Evolutionary conservation across 495 filamentous ascomycete species (phyloP), one percentile per base, ranked within the genome.

Genomic region (Pyrenopolyporus hunteri): DNA sequence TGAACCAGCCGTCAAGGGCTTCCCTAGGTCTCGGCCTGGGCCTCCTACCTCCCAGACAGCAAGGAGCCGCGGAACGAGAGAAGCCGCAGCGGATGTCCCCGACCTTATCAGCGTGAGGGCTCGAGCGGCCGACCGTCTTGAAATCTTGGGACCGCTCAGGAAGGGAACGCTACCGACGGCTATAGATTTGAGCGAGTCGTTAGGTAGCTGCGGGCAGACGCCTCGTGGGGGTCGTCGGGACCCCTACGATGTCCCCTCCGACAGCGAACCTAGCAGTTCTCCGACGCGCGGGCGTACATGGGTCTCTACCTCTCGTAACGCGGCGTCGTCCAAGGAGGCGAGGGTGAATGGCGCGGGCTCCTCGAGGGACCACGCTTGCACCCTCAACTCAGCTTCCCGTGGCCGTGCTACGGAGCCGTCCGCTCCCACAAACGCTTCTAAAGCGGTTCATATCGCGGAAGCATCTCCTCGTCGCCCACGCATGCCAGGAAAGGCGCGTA

Each of bases 181-280:
- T 2, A 28, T 8, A 3, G 48, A 32, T 1, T 6, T 20, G 6
- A 11, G 25, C 19, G 20, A 23, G 11, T 19, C 10, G 14, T 10
- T 5, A 11, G 13, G 9, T 2, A 54, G 3, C 17, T 22, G 14
- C 10, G 2, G 31, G 11, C 20, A 49, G 28, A 7, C 49, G 6
- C 10, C 19, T 29, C 31, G 22, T 1, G 35, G 20, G 8, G 44
- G 55, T n/a, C 54, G 54, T 7, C 42, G 9, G 14, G 61, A 64
- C 33, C 61, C 61, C 14, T 64, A 64, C 7, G 43, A 55, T 17
- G 11, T 64, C 6, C 16, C 23, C 1, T 64, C 61, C 17, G 55
- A 59, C 6, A 54, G 35, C 29, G 54, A 64, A 19, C 31, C 14
- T 2, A 13, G 50, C 11, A 13, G 40, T 45, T 6, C 2, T 4